Conservation (phyloP, 345 rosid genomes). For the Populus tremula region DNA sequence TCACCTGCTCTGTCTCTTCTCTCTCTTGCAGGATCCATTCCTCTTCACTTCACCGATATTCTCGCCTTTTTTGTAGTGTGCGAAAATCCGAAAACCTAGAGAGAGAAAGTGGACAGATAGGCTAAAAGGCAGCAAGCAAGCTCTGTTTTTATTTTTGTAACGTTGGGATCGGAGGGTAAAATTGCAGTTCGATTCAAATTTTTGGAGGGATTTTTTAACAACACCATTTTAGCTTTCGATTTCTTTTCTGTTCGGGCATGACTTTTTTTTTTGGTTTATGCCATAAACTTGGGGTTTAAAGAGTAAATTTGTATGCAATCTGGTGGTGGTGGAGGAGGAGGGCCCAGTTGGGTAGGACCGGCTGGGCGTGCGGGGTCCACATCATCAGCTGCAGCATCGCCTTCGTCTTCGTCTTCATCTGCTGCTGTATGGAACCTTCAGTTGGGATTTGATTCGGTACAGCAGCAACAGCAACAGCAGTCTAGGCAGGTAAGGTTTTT, state of each 20-base stretch:
- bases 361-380: constrained; percentile 82
- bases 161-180: constrained; percentile 62
- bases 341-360: constrained; percentile 67
- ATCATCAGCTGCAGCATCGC: constrained; percentile 80
- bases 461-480: constrained; percentile 63
- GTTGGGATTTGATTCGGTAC: constrained; percentile 58
- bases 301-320: constrained; percentile 67
- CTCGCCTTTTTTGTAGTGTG: constrained; percentile 30
- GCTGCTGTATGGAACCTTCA: constrained; percentile 80
- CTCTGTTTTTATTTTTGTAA: constrained; percentile 27
- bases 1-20: constrained; percentile 37
- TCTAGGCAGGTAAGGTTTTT: constrained; percentile 62
- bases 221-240: constrained; percentile 18
- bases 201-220: constrained; percentile 50
- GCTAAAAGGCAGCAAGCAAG: constrained; percentile 10
- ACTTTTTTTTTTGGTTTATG: neutral
- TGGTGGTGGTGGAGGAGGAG: constrained; percentile 71
- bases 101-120: constrained; percentile 32
- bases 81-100: constrained; percentile 22
- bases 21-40: constrained; percentile 38
- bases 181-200: constrained; percentile 21
- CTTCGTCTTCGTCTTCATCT: constrained; percentile 93
- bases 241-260: neutral
- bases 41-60: constrained; percentile 37
- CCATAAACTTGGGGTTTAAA: neutral